Evolutionary conservation across 495 filamentous ascomycete genomes (phyloP).

Genomic region (Lasiosphaeria ovina): DNA sequence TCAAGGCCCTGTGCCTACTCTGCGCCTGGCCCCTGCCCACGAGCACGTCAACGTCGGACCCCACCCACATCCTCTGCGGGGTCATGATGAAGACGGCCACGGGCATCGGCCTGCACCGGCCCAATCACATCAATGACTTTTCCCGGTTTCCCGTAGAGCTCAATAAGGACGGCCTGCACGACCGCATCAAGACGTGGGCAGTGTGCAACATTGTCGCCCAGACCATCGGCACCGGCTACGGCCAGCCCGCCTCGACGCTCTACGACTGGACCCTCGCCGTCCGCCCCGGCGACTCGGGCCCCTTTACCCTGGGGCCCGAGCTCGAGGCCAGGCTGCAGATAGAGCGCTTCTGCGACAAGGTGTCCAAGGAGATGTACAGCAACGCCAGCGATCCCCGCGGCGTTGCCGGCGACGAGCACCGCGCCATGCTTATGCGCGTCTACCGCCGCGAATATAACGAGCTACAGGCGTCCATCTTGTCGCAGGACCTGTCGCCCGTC

Average conservation of each 20-base stretch:
- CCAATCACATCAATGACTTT: constrained; percentile 88
- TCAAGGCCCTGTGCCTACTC: constrained; percentile 84
- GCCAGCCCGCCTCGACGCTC: constrained; percentile 81
- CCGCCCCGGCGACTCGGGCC: constrained; percentile 59
- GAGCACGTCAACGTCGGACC: constrained; percentile 80
- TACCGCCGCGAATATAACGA: constrained; percentile 57
- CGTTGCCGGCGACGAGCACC: constrained; percentile 66
- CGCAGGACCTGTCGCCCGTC: constrained; percentile 53
- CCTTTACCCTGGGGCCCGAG: constrained; percentile 65
- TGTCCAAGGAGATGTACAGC: constrained; percentile 82
- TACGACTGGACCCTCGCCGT: constrained; percentile 83
- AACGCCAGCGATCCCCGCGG: constrained; percentile 74
- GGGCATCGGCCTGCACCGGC: constrained; percentile 85
- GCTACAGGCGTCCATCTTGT: constrained; percentile 51
- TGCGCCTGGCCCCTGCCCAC: constrained; percentile 91
- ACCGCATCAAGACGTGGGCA: constrained; percentile 87
- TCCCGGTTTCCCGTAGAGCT: constrained; percentile 77
- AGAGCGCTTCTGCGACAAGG: constrained; percentile 79
- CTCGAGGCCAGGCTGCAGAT: constrained; percentile 70
- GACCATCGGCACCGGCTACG: constrained; percentile 85
- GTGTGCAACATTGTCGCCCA: constrained; percentile 93
- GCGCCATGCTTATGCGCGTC: constrained; percentile 62
- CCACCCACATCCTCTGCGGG: constrained; percentile 85
- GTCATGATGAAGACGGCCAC: constrained; percentile 93
- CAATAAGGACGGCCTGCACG: constrained; percentile 78